Conservation (phyloP, 345 rosid genomes). For the Abelmoschus esculentus region DNA sequence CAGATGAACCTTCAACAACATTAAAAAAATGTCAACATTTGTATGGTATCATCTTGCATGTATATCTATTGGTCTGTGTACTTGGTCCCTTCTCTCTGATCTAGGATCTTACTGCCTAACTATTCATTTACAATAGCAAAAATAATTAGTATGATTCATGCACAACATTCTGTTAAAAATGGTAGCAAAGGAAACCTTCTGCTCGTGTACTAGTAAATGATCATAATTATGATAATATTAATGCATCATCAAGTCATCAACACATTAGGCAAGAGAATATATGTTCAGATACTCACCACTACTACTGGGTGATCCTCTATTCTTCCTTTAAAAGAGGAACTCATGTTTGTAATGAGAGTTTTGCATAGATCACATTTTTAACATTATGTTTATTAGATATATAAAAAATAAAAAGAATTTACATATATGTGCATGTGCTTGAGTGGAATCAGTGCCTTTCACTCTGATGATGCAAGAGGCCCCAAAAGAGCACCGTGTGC, state of each 20-base stretch:
- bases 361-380: neutral
- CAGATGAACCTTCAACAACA: slow-evolving; percentile 68
- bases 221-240: neutral
- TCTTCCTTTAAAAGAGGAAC: neutral
- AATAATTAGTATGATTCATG: neutral
- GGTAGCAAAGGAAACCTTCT: neutral
- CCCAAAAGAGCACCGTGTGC: neutral
- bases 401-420: neutral
- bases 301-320: neutral
- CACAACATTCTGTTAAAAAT: neutral
- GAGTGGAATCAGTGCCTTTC: neutral
- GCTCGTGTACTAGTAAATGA: neutral
- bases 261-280: neutral
- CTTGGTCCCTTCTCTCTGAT: neutral
- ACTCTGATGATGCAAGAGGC: neutral
- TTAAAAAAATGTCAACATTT: neutral
- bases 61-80: neutral
- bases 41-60: neutral
- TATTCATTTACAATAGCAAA: neutral
- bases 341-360: neutral
- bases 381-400: neutral
- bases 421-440: neutral
- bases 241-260: neutral
- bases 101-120: neutral
- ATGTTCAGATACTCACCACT: neutral